A percentile compares a stretch with the other conserved stretches of the same genome.
Conservation (phyloP, 768 basidiomycete genomes). For the Trametes cingulata region DNA sequence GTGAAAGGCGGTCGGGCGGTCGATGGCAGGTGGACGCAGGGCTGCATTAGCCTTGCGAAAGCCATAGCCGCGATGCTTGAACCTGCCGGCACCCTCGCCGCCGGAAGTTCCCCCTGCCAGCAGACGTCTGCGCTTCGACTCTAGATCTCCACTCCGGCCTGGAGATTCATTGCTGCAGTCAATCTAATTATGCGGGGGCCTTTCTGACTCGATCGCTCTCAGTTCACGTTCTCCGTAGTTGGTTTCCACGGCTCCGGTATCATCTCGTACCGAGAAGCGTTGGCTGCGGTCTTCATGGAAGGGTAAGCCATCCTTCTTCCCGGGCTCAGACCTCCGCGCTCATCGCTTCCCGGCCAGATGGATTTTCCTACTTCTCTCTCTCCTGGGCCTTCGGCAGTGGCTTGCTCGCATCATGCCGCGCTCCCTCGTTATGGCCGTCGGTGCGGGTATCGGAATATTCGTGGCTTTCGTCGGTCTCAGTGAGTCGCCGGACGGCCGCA, state of each 20-base stretch:
- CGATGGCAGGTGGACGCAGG: no score
- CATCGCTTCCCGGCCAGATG: conserved; percentile 45
- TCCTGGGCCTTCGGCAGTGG: conserved; percentile 88
- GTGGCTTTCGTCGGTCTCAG: conserved; percentile 60
- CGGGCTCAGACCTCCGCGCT: not conserved
- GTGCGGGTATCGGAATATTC: conserved; percentile 85
- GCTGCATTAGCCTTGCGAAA: no score
- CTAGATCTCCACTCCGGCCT: no score
- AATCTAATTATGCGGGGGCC: no score
- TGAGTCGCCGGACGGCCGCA: conserved; percentile 3
- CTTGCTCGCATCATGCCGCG: conserved; percentile 86
- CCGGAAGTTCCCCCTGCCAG: no score
- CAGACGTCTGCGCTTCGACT: no score
- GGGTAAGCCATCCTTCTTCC: conserved; percentile 50
- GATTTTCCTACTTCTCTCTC: conserved; percentile 78
- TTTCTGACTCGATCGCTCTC: conserved; percentile 7
- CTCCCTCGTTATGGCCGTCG: conserved; percentile 81
- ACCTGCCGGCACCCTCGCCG: no score
- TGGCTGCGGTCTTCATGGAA: conserved; percentile 86
- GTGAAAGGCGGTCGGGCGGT: not conserved
- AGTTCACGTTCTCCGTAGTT: conserved; percentile 89
- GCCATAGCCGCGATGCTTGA: no score
- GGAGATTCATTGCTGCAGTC: no score
- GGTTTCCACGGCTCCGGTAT: conserved; percentile 77
- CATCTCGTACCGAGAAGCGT: conserved; percentile 76